Percentiles rank a stretch among this genome's conserved stretches.
Evolutionary conservation across 202 grass and related monocot species (phyloP).

Genomic region (Schoenoplectus tabernaemontani): DNA sequence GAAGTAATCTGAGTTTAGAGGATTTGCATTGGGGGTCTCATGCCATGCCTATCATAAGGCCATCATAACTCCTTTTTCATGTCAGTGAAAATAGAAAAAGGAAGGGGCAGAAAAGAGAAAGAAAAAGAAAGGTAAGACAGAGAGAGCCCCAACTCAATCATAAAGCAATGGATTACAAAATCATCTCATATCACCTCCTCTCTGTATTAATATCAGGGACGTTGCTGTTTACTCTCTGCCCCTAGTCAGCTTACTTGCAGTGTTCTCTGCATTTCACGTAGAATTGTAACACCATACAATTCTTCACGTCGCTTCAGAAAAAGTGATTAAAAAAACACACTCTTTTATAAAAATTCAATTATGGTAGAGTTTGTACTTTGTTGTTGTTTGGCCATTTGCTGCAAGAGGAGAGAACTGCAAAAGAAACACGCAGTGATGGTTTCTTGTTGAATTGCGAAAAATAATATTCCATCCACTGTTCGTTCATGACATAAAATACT

Average conservation of each 20-base stretch:
- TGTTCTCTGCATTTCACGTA: background rate
- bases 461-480: too few species aligned
- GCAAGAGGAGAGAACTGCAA: background rate
- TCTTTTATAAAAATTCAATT: background rate
- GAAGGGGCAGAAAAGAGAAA: constrained; percentile 23
- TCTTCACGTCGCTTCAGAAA: background rate
- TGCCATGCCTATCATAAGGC: constrained; percentile 47
- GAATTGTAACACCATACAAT: background rate
- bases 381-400: background rate
- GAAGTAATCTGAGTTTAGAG: background rate
- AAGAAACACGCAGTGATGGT: too few species aligned
- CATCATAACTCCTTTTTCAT: constrained; percentile 63
- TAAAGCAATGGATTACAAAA: constrained; percentile 99
- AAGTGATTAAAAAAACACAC: background rate
- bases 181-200: constrained; percentile 34
- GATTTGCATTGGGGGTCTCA: constrained; percentile 23
- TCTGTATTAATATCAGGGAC: constrained; percentile 63
- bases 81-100: constrained; percentile 34
- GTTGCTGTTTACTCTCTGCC: constrained; percentile 70
- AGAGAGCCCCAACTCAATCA: constrained; percentile 53
- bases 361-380: background rate
- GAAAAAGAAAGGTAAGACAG: constrained; percentile 23
- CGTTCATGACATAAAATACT: too few species aligned
- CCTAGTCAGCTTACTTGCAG: background rate
- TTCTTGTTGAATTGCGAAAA: too few species aligned